A percentile compares a stretch with the other conserved stretches of the same genome.
phyloP scores from a whole-genome alignment of 139 green algal species.

The Chloropicon primus region DNA sequence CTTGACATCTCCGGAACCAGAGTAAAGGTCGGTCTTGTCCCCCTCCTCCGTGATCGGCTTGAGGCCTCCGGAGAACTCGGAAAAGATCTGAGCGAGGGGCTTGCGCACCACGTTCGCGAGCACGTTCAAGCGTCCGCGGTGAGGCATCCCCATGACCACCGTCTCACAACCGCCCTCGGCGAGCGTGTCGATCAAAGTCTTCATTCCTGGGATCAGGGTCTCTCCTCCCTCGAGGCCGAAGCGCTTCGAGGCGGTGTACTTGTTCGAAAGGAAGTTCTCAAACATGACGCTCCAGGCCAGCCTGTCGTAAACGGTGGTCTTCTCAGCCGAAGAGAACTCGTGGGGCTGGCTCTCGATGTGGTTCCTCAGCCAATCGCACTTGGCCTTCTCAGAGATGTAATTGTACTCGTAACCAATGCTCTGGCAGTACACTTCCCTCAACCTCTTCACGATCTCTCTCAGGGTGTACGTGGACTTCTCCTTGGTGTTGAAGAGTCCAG shows the following conservation, averaged over 20 bases:
- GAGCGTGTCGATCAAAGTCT: slow-evolving; percentile 76
- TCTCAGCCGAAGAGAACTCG: slow-evolving; percentile 36
- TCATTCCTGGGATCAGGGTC: slow-evolving; percentile 90
- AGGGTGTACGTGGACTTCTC: background rate
- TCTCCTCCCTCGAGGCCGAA: slow-evolving; percentile 51
- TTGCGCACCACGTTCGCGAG: slow-evolving; percentile 97
- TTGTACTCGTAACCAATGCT: slow-evolving; percentile 75
- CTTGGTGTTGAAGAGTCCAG: slow-evolving; percentile 2
- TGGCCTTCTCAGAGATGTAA: slow-evolving; percentile 85
- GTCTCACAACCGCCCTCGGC: slow-evolving; percentile 74
- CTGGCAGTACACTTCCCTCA: slow-evolving; percentile 1
- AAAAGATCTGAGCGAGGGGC: slow-evolving; percentile 90
- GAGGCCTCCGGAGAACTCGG: slow-evolving; percentile 74
- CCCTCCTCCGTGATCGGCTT: slow-evolving; percentile 23
- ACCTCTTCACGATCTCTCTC: background rate
- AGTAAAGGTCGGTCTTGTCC: slow-evolving; percentile 6
- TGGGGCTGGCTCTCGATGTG: slow-evolving; percentile 20
- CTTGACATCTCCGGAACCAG: slow-evolving; percentile 84
- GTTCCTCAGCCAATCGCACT: slow-evolving; percentile 89
- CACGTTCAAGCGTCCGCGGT: slow-evolving; percentile 83
- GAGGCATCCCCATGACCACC: slow-evolving; percentile 74
- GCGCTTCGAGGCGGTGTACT: slow-evolving; percentile 45
- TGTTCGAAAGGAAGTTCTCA: slow-evolving; percentile 92
- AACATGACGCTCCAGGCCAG: slow-evolving; percentile 90
- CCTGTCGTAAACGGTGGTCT: slow-evolving; percentile 80